phyloP scores from a whole-genome alignment of 441 rosid genomes.

The Erodium moschatum region DNA sequence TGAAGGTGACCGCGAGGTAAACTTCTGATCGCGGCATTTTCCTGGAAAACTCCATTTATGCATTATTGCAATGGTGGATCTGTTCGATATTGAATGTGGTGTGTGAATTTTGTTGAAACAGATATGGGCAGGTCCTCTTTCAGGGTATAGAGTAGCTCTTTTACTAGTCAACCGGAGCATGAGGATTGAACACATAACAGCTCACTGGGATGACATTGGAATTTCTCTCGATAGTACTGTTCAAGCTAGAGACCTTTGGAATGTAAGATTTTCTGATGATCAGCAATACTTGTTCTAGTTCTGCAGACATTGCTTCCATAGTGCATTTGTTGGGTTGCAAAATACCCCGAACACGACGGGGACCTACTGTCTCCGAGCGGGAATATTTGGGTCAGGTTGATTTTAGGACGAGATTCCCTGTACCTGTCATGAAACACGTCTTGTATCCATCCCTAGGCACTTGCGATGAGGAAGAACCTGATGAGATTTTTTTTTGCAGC shows the following conservation, averaged over 20 bases:
- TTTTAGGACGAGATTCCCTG: too few species aligned
- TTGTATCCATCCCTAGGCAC: too few species aligned
- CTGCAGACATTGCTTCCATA: not conserved
- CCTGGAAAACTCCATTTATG: not conserved
- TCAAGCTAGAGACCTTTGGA: slow-evolving; percentile 65
- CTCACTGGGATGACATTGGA: slow-evolving; percentile 57
- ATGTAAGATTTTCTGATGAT: slow-evolving; percentile 30
- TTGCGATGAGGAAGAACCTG: too few species aligned
- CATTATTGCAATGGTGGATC: not conserved
- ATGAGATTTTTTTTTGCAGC: slow-evolving; percentile 33
- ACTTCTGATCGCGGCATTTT: not conserved
- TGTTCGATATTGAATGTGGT: too few species aligned
- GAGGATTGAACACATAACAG: slow-evolving; percentile 29
- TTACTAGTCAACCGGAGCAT: slow-evolving; percentile 48
- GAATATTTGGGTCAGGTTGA: too few species aligned
- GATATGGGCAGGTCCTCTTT: slow-evolving; percentile 62
- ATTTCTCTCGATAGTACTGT: slow-evolving; percentile 38
- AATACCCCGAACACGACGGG: too few species aligned
- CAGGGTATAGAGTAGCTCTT: slow-evolving; percentile 47
- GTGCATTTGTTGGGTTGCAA: too few species aligned
- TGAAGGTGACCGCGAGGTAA: slow-evolving; percentile 53
- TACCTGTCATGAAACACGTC: too few species aligned
- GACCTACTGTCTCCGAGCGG: too few species aligned
- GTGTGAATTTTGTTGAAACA: slow-evolving; percentile 17
- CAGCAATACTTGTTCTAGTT: not conserved